Evolutionary conservation across 1,284 basidiomycete species (phyloP), one percentile per base, ranked within the genome.

Genomic region (Apiotrichum gracile): DNA sequence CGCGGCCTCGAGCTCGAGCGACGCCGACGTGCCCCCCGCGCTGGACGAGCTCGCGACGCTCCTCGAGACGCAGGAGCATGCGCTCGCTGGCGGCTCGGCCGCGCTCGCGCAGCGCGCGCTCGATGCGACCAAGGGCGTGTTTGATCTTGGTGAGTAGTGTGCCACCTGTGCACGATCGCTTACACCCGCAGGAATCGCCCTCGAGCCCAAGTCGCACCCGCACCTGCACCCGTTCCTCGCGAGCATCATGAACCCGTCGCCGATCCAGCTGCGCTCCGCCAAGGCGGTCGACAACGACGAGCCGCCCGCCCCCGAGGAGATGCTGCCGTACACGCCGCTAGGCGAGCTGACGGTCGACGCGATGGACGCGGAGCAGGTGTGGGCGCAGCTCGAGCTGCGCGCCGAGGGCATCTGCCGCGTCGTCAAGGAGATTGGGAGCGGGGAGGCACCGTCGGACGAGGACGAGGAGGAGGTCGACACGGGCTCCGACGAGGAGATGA

Each of bases 301-400:
- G 19, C 63, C 68, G 24, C 51, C 66, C 25, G 55, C 67, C 62
- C 45, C 75, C 62, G 52, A 68, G 68, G 37, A 67, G n/a, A 63
- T 78, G 19, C 79, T 89, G 46, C 75, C 81, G 40, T 78, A 80
- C 44, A 94, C 92, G 0, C 90, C 91, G 5, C 76, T 97, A 4
- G 76, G 82, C 2, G 82, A 82, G 47, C 81, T 97, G 21, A 86
- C 85, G 55, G 79, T 85, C 13, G 83, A 90, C n/a, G 85, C 82
- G n/a, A 86, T 96, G 83, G 85, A 85, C 62, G 80, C 83, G 22
- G 88, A 90, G 54, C 92, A 96, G 72, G 78, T 97, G 25, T 98
- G 94, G 94, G 84, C 86, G 44, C 94, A 96, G 74, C 73, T 94
- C 48, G 92, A 96, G 67, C 77, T 94, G 45, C 79, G 87, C 44